phyloP scores from a whole-genome alignment of 805 yeast species.

The Citeromyces matritensis region DNA sequence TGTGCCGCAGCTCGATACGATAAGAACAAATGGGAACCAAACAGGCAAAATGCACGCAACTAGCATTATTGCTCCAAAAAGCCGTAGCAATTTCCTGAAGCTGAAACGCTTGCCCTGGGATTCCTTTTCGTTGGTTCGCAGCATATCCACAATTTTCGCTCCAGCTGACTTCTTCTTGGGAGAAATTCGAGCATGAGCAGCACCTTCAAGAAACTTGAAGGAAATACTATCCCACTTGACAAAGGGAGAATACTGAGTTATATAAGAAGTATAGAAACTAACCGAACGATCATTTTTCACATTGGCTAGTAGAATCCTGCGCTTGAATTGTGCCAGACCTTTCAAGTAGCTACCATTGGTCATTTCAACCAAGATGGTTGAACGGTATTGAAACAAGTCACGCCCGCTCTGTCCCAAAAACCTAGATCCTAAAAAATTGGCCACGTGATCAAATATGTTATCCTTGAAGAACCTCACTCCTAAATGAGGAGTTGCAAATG shows the following conservation, averaged over 20 bases:
- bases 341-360: conserved; percentile 37
- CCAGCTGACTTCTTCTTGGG: conserved; percentile 20
- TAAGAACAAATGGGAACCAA: conserved; percentile 32
- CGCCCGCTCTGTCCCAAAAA: conserved; percentile 55
- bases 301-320: conserved; percentile 54
- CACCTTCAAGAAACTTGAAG: conserved; percentile 28
- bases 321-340: conserved; percentile 43
- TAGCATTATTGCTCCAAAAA: conserved; percentile 8
- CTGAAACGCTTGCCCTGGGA: conserved; percentile 1
- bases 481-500: conserved; percentile 73
- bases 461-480: conserved; percentile 35
- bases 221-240: conserved; percentile 32
- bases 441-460: conserved; percentile 12
- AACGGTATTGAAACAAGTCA: conserved; percentile 49
- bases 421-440: conserved; percentile 39
- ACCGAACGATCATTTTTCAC: conserved; percentile 76
- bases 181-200: conserved; percentile 20
- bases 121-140: conserved; percentile 11
- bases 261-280: conserved; percentile 71
- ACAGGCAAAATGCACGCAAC: conserved; percentile 20
- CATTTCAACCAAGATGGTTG: conserved; percentile 31
- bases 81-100: conserved; percentile 7
- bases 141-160: conserved; percentile 39
- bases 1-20: conserved; percentile 9
- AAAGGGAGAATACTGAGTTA: conserved; percentile 64